Conservation (phyloP, 257 asterid genomes). For the Paraleonurus japonicus region DNA sequence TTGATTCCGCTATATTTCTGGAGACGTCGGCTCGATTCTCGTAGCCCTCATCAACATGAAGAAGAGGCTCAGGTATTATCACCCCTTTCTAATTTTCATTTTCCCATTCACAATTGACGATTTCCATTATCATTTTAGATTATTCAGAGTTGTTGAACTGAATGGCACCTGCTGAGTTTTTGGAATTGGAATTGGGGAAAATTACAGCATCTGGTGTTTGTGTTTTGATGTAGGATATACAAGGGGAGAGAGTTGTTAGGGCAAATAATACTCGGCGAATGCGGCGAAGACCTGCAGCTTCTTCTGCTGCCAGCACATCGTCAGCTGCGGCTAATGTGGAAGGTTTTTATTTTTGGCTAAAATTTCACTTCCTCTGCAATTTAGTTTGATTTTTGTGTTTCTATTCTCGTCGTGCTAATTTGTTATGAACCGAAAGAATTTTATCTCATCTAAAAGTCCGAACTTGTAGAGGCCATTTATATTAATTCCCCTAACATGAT, state of each 20-base stretch:
- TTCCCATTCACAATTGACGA: background rate
- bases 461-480: too few species aligned
- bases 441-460: too few species aligned
- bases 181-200: background rate
- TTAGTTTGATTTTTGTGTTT: background rate
- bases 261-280: conserved; percentile 55
- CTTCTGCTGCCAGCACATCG: conserved; percentile 81
- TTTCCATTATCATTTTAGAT: background rate
- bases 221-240: conserved; percentile 45
- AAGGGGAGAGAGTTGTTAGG: conserved; percentile 69
- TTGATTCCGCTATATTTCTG: conserved; percentile 84
- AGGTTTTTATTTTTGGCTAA: conserved; percentile 37
- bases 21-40: conserved; percentile 77
- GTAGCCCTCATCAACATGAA: conserved; percentile 44
- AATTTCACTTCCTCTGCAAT: background rate
- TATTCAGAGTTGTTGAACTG: background rate
- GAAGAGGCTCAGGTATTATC: conserved; percentile 70
- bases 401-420: conserved; percentile 1
- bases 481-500: too few species aligned
- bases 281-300: conserved; percentile 77
- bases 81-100: background rate
- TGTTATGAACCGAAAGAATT: too few species aligned
- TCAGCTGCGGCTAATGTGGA: conserved; percentile 61
- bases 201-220: conserved; percentile 4
- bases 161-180: background rate